These are phyloP conservation scores for Lasiodiplodia sp. DNA, from an alignment of 2,329 filamentous ascomycete genomes.

Conservation along the genomic window DNA sequence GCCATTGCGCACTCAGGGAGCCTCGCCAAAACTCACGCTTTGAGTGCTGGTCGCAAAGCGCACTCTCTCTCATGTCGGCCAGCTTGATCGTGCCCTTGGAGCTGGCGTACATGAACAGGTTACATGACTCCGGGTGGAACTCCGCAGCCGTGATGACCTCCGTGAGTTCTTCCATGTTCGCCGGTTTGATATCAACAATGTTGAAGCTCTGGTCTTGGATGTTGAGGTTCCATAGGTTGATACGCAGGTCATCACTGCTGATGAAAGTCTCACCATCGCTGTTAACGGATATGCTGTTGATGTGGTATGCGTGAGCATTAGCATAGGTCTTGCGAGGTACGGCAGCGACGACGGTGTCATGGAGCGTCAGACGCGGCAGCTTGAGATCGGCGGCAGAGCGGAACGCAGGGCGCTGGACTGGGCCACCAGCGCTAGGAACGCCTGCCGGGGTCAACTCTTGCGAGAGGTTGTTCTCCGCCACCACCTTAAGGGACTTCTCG, in stretches of 20 bases:
- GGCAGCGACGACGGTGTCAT: conserved; percentile 96
- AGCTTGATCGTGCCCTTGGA: conserved; percentile 99
- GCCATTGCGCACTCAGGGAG: conserved; percentile 32
- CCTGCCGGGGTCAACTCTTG: conserved; percentile 85
- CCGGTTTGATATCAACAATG: conserved; percentile 99
- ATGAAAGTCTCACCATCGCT: conserved; percentile 99
- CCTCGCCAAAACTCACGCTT: conserved; percentile 72
- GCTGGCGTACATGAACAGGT: conserved; percentile 99
- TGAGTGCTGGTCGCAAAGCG: conserved; percentile 92
- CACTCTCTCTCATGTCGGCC: conserved; percentile 97
- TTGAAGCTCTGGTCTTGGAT: conserved; percentile 99
- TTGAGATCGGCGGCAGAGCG: conserved; percentile 84
- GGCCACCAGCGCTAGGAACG: conserved; percentile 77
- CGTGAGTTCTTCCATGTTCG: conserved; percentile 99
- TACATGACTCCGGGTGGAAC: conserved; percentile 96
- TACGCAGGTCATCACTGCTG: conserved; percentile 95
- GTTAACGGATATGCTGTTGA: conserved; percentile 99
- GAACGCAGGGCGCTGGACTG: conserved; percentile 79
- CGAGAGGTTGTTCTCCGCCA: conserved; percentile 98
- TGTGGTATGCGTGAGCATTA: conserved; percentile 98
- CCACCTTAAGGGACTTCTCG: conserved; percentile 98
- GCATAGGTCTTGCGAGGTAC: conserved; percentile 96
- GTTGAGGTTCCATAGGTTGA: conserved; percentile 99
- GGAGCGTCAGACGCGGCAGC: conserved; percentile 93
- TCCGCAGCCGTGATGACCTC: conserved; percentile 98